phyloP scores from a whole-genome alignment of 768 basidiomycete genomes.

The Trametes cubensis region DNA sequence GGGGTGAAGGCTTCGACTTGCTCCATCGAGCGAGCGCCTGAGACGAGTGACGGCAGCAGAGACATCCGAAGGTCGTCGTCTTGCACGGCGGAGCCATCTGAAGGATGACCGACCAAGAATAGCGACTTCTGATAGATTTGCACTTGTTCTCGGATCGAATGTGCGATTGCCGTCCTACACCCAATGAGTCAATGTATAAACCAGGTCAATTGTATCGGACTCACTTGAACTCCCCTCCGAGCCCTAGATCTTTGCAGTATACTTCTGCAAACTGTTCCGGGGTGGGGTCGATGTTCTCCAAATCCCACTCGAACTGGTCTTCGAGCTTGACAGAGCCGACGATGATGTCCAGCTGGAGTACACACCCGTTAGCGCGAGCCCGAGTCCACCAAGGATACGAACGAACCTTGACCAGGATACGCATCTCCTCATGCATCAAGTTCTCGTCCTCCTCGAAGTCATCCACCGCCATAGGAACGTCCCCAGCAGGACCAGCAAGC shows the following conservation, averaged over 20 bases:
- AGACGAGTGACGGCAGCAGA: conserved; percentile 80
- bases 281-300: conserved; percentile 75
- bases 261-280: conserved; percentile 93
- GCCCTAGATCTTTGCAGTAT: conserved; percentile 83
- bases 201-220: conserved; percentile 32
- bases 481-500: conserved; percentile 10
- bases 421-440: conserved; percentile 78
- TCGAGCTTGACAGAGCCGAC: conserved; percentile 91
- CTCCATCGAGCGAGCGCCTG: conserved; percentile 72
- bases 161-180: conserved; percentile 87
- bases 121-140: conserved; percentile 90
- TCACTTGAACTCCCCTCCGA: conserved; percentile 91
- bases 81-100: conserved; percentile 73
- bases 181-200: background rate
- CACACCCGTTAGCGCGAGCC: background rate
- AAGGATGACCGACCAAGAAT: conserved; percentile 85
- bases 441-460: conserved; percentile 69
- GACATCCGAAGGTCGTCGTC: conserved; percentile 92
- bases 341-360: conserved; percentile 85
- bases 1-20: conserved; percentile 85
- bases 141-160: conserved; percentile 94
- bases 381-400: background rate
- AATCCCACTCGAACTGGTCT: conserved; percentile 98
- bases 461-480: conserved; percentile 52
- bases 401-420: conserved; percentile 88